Evolutionary conservation across 1,284 basidiomycete species (phyloP), one percentile per base, ranked within the genome.

Genomic region (Xerocomus cyaneibrunnescens): DNA sequence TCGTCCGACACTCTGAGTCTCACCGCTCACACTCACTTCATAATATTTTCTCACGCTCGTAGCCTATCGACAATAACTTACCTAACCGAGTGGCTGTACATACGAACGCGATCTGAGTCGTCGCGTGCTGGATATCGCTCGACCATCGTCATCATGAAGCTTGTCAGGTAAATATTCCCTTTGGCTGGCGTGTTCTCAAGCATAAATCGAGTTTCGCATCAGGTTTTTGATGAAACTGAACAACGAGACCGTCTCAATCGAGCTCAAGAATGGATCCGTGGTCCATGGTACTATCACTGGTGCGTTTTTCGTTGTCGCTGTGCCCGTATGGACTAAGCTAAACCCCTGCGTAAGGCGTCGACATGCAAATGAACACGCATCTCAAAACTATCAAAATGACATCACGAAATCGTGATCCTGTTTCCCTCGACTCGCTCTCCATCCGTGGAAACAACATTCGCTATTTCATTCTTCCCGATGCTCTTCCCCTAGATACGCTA

Each of bases 191-290:
- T 22, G 5, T 13, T 30, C 3, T 7, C 25, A 19, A 5, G 5
- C 14, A 5, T 22, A 19, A 12, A 16, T 21, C 47, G 38, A 36
- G 56, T 13, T 39, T 59, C 32, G 35, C 38, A 45, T 44, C 69
- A 96, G 94, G 72, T 96, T 98, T 76, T 84, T 98, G 80, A 98
- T 98, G 96, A 99, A 98, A 83, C 77, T 99, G 75, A 97, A 98
- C 83, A 98, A 98, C 73, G 96, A 99, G 82, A 96, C 94, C 62
- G 95, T 98, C 61, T 94, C 94, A 59, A 87, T 99, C 71, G 95
- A 99, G 78, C 83, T 99, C 65, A 99, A 99, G 78, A 98, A 99
- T 62, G 96, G 96, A 38, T 94, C 94, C 1, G 77, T 95, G 51
- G 88, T 99, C 25, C 92, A 97, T 67, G 96, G 96, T 16, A 99